phyloP scores from a whole-genome alignment of 352 stramenopile genomes.

The Pythium oligandrum region DNA sequence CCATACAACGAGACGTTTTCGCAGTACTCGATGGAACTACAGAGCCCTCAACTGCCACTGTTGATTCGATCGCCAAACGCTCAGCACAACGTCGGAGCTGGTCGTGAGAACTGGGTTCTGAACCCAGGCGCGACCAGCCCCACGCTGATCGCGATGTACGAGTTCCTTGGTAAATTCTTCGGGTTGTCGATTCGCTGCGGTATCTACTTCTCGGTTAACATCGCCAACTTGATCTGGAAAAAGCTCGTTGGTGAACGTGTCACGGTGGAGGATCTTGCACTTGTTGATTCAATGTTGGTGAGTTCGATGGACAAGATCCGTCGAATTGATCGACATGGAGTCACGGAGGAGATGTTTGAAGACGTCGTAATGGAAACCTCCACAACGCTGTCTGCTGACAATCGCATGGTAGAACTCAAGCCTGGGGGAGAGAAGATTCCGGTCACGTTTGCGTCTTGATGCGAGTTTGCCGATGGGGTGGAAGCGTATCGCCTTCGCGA shows the following conservation, averaged over 20 bases:
- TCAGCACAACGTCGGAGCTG: conserved; percentile 83
- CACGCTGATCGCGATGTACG: conserved; percentile 73
- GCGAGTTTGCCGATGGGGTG: conserved; percentile 77
- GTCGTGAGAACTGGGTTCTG: conserved; percentile 88
- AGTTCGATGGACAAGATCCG: conserved; percentile 84
- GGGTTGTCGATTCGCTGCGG: conserved; percentile 84
- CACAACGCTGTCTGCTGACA: conserved; percentile 84
- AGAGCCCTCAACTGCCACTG: conserved; percentile 77
- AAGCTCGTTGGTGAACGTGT: conserved; percentile 70
- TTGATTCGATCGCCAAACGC: conserved; percentile 87
- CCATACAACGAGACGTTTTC: conserved; percentile 83
- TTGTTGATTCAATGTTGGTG: conserved; percentile 81
- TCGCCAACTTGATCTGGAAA: conserved; percentile 90
- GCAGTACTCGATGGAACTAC: conserved; percentile 80
- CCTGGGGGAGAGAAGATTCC: conserved; percentile 43
- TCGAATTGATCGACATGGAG: conserved; percentile 61
- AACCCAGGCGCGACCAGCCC: conserved; percentile 62
- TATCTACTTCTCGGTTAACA: conserved; percentile 81
- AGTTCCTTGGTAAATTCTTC: conserved; percentile 92
- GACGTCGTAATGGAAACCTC: conserved; percentile 91
- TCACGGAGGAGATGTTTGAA: conserved; percentile 85
- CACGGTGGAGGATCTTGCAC: conserved; percentile 77
- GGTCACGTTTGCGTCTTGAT: conserved; percentile 76
- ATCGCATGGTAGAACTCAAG: conserved; percentile 68
- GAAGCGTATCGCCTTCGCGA: conserved; percentile 77